Base-by-base conservation (phyloP, 2,329 filamentous ascomycete genomes). In the Stagonosporopsis chrysanthemi region DNA sequence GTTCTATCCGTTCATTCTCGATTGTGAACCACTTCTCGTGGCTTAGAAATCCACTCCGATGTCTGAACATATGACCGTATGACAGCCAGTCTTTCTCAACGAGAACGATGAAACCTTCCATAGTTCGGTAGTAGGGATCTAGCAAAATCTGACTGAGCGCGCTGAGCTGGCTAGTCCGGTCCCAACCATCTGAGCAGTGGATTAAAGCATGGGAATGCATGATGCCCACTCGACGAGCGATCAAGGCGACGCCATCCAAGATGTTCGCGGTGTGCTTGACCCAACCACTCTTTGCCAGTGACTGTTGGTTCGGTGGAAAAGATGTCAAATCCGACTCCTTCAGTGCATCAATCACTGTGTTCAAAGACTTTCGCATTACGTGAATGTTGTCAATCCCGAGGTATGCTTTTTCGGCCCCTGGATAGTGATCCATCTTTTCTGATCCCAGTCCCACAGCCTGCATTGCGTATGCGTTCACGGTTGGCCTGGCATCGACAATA, bases 121-220 rank as follows among this genome's bases (percentile, higher is more conserved):
- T 81, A 0, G 95, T 98, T 48, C 95, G 87, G 75, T 92, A 99
- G 76, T 96, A 97, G 0, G 95, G 95, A 71, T 99, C 95, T 8
- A 99, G 84, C 81, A 97, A 94, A 36, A 99, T 84, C 78, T 99
- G 93, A 53, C 92, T 89, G 54, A 99, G 79, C 4, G 93, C 92
- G 69, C 93, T 96, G 48, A 99, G 84, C 78, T 99, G 95, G 69
- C 92, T 94, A 7, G 95, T 99, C 47, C 95, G 89, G 77, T 99
- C 95, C 95, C 95, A 99, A 4, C 95, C 95, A 77, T 99, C 95
- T 2, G 95, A 98, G 77, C 95, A 99, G 77, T 99, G 95, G 45
- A 99, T 97, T 42, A 99, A 81, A 11, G 96, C 94, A 74, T 99
- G 92, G 1, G 93, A 97, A 71, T 97, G 94, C 64, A 92, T 90